A percentile compares a stretch with the other conserved stretches of the same genome.
Evolutionary conservation across 306 rosid genomes (phyloP).

Genomic region (peach (Prunus persica)): DNA sequence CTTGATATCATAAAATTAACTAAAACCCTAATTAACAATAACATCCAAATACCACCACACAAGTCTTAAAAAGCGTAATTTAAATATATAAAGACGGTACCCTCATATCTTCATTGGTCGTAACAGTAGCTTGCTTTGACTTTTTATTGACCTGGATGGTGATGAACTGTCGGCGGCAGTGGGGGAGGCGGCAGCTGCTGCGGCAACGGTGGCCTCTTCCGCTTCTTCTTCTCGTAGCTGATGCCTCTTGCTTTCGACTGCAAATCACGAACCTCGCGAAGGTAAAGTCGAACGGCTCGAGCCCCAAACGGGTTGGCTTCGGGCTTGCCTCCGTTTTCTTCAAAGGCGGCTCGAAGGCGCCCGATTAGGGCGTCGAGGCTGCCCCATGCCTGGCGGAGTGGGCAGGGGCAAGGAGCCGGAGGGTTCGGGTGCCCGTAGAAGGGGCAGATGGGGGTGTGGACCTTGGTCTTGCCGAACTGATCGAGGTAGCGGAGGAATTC

Average conservation of each 20-base stretch:
- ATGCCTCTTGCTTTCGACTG: slow-evolving; percentile 99
- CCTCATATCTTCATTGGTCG: neutral
- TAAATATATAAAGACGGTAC: neutral
- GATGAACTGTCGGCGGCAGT: slow-evolving; percentile 50
- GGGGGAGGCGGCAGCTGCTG: slow-evolving; percentile 12
- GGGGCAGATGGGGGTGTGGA: slow-evolving; percentile 89
- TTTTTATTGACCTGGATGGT: neutral
- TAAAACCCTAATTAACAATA: slow-evolving; percentile 16
- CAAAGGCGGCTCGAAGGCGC: slow-evolving; percentile 91
- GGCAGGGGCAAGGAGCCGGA: slow-evolving; percentile 97
- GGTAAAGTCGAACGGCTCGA: slow-evolving; percentile 88
- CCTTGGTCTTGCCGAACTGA: slow-evolving; percentile 96
- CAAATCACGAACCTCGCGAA: slow-evolving; percentile 94
- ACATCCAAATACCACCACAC: slow-evolving; percentile 7
- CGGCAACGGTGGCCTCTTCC: slow-evolving; percentile 61
- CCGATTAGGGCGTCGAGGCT: slow-evolving; percentile 98
- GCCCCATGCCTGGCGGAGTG: slow-evolving; percentile 96
- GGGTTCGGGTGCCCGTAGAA: slow-evolving; percentile 94
- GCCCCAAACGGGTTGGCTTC: slow-evolving; percentile 97
- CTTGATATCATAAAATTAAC: neutral
- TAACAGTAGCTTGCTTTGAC: neutral
- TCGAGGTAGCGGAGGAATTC: slow-evolving; percentile 94
- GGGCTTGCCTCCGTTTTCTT: slow-evolving; percentile 94
- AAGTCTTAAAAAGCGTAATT: neutral
- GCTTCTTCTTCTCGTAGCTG: slow-evolving; percentile 94